Percentiles rank a stretch among this genome's conserved stretches.
Evolutionary conservation across 2,329 filamentous ascomycete species (phyloP).

Genomic region (Aspergillus oerlinghausenensis): DNA sequence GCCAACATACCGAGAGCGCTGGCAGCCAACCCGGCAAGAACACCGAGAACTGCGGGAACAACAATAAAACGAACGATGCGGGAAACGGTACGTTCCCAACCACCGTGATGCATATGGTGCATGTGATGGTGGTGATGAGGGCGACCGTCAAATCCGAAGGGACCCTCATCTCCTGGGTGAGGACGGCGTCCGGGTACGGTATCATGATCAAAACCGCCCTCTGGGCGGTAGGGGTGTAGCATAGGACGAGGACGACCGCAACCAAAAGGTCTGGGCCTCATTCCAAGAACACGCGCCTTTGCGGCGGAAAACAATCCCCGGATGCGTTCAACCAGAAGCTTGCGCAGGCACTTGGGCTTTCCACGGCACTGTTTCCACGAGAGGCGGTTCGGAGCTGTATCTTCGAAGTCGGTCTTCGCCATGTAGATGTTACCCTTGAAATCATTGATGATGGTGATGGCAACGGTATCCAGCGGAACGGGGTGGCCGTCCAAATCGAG

Average conservation of each 20-base stretch:
- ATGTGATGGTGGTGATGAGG: slow-evolving; percentile 25
- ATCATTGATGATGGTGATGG: slow-evolving; percentile 36
- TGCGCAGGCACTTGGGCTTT: slow-evolving; percentile 35
- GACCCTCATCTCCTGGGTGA: slow-evolving; percentile 10
- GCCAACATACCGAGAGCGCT: slow-evolving; percentile 46
- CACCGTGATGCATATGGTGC: slow-evolving; percentile 30
- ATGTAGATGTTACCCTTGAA: slow-evolving; percentile 34
- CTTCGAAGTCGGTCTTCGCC: slow-evolving; percentile 33
- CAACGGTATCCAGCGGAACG: slow-evolving; percentile 42
- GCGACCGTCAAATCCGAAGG: slow-evolving; percentile 15
- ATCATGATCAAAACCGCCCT: slow-evolving; percentile 1
- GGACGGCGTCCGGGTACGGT: slow-evolving; percentile 4
- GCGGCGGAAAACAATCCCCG: slow-evolving; percentile 34
- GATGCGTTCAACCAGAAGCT: slow-evolving; percentile 37
- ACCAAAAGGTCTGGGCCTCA: slow-evolving; percentile 24
- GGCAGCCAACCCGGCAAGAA: slow-evolving; percentile 43
- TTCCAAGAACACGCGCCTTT: slow-evolving; percentile 31
- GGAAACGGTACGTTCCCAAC: slow-evolving; percentile 37
- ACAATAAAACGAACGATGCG: slow-evolving; percentile 42
- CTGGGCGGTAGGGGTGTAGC: slow-evolving; percentile 7
- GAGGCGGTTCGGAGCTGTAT: slow-evolving; percentile 31
- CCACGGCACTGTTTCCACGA: slow-evolving; percentile 43
- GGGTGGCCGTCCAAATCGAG: slow-evolving; percentile 41
- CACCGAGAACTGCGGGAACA: slow-evolving; percentile 43
- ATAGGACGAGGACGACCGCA: slow-evolving; percentile 21